These are phyloP conservation scores for Raphanus sativus DNA, from an alignment of 345 rosid genomes.

Conservation along the genomic window DNA sequence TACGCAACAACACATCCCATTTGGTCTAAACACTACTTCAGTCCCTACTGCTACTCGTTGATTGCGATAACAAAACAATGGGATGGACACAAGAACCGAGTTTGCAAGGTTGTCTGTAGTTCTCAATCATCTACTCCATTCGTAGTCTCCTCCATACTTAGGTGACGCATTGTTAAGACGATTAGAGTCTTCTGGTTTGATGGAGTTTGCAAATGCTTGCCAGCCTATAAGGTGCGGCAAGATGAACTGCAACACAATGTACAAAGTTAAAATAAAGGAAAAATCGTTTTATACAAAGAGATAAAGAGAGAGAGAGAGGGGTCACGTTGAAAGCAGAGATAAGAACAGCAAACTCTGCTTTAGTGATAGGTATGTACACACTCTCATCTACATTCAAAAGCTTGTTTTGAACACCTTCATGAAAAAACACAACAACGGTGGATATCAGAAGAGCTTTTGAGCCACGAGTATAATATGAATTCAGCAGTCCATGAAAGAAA, in stretches of 20 bases:
- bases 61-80: constrained; percentile 9
- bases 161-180: constrained; percentile 51
- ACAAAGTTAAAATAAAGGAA: constrained; percentile 1
- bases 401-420: constrained; percentile 84
- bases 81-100: background rate
- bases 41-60: constrained; percentile 7
- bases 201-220: constrained; percentile 67
- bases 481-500: background rate
- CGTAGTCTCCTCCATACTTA: constrained; percentile 71
- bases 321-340: constrained; percentile 71
- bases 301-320: constrained; percentile 19
- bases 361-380: constrained; percentile 77
- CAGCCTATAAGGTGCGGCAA: constrained; percentile 84
- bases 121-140: constrained; percentile 64
- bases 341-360: constrained; percentile 79
- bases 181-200: constrained; percentile 51
- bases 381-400: constrained; percentile 72
- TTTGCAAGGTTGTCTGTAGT: background rate
- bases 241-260: constrained; percentile 53
- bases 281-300: background rate
- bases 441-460: constrained; percentile 9
- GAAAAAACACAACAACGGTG: constrained; percentile 14
- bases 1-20: constrained; percentile 27
- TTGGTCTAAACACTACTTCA: constrained; percentile 17
- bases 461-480: too few relatives aligned